These are phyloP conservation scores for Tilletia horrida DNA, from an alignment of 1,284 basidiomycete genomes.

Conservation along the genomic window DNA sequence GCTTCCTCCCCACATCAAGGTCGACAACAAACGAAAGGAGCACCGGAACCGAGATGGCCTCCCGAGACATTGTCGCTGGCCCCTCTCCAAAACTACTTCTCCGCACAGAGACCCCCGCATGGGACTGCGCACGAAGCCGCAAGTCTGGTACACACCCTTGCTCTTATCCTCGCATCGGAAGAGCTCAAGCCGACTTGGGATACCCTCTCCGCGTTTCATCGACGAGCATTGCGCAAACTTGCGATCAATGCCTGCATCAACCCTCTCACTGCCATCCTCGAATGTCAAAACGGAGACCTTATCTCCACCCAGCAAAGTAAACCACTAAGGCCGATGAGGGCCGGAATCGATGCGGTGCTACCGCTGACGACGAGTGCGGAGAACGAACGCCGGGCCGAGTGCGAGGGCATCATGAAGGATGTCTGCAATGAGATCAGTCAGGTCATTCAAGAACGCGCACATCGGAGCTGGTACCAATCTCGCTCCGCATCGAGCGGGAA, in stretches of 20 bases:
- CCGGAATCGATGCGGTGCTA: too few relatives aligned
- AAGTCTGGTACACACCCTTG: conserved; percentile 22
- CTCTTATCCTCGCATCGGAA: conserved; percentile 46
- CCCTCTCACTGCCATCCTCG: conserved; percentile 77
- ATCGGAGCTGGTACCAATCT: not conserved
- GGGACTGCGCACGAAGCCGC: conserved; percentile 10
- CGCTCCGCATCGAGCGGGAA: not conserved
- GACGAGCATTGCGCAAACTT: conserved; percentile 74
- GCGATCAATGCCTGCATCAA: conserved; percentile 83
- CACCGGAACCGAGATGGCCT: conserved; percentile 1
- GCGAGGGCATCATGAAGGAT: conserved; percentile 36
- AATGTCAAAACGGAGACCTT: conserved; percentile 74
- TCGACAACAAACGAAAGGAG: not conserved
- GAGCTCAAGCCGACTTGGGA: conserved; percentile 59
- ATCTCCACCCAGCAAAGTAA: conserved; percentile 19
- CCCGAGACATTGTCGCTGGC: conserved; percentile 7
- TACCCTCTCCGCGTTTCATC: conserved; percentile 68
- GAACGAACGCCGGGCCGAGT: conserved; percentile 1
- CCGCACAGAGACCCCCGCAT: not conserved
- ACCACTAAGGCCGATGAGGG: too few relatives aligned
- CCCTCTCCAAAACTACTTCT: not conserved
- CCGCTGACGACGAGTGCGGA: conserved; percentile 13
- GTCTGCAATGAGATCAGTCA: conserved; percentile 42
- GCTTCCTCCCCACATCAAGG: not conserved
- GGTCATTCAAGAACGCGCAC: conserved; percentile 26